Conservation (phyloP, 139 green algal species). For the Zygnema cylindricum region DNA sequence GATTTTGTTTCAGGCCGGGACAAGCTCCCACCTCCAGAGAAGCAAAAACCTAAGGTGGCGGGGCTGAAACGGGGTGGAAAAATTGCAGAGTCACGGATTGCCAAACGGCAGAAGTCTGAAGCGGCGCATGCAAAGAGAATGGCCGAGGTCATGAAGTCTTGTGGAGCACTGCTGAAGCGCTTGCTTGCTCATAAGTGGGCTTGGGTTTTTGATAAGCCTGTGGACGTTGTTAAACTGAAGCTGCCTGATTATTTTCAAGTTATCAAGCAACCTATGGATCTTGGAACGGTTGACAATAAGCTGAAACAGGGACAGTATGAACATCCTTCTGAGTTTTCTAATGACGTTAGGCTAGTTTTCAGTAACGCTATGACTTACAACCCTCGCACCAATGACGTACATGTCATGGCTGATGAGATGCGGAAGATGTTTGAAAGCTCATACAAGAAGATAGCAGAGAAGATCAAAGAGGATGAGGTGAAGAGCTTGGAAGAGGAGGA, state of each 20-base stretch:
- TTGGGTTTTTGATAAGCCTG: constrained; percentile 83
- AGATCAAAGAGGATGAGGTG: constrained; percentile 65
- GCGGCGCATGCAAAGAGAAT: constrained; percentile 29
- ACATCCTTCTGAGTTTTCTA: constrained; percentile 69
- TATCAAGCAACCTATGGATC: constrained; percentile 72
- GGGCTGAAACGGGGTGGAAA: constrained; percentile 25
- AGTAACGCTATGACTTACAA: constrained; percentile 86
- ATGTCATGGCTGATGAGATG: constrained; percentile 77
- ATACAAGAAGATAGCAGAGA: constrained; percentile 62
- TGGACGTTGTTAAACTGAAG: constrained; percentile 75
- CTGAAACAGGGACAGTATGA: constrained; percentile 67
- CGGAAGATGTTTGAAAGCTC: constrained; percentile 74
- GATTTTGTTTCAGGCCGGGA: constrained; percentile 46
- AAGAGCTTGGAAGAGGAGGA: constrained; percentile 67
- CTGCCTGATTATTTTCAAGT: constrained; percentile 76
- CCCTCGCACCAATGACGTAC: constrained; percentile 78
- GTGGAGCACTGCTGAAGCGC: constrained; percentile 17
- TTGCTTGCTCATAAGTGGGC: constrained; percentile 74
- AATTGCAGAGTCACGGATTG: neutral
- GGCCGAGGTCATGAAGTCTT: constrained; percentile 44
- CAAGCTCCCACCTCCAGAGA: constrained; percentile 48
- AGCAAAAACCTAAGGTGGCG: constrained; percentile 18
- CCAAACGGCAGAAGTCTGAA: constrained; percentile 41
- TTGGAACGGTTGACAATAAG: constrained; percentile 56
- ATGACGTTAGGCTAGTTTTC: constrained; percentile 78